Percentiles rank a stretch among this genome's conserved stretches.
Conservation (phyloP, 139 green algal species). For the Klebsormidium nitens region DNA sequence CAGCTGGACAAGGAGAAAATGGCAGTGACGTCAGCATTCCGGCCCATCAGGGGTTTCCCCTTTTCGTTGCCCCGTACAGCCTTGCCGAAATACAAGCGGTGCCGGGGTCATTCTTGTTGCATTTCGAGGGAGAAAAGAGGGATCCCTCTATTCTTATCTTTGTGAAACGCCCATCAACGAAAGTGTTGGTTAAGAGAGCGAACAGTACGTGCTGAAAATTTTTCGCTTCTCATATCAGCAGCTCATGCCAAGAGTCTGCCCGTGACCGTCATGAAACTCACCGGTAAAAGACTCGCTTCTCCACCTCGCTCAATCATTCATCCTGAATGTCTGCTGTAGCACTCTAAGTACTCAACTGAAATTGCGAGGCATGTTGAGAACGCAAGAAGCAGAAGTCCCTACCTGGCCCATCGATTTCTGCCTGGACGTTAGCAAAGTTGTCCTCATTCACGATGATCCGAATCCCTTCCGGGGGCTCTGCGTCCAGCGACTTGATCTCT, state of each 20-base stretch:
- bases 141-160: not conserved
- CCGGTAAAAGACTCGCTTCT: too few relatives aligned
- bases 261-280: too few relatives aligned
- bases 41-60: not conserved
- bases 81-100: not conserved
- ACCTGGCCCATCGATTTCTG: slow-evolving; percentile 81
- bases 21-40: not conserved
- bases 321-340: too few relatives aligned
- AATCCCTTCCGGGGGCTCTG: slow-evolving; percentile 67
- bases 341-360: too few relatives aligned
- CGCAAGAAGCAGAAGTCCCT: slow-evolving; percentile 22
- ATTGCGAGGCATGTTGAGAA: too few relatives aligned
- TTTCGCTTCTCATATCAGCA: too few relatives aligned
- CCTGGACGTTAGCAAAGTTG: slow-evolving; percentile 75
- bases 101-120: not conserved
- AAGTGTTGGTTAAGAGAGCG: too few relatives aligned
- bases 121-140: not conserved
- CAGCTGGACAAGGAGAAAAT: slow-evolving; percentile 46
- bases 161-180: not conserved
- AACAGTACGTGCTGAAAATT: too few relatives aligned
- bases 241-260: too few relatives aligned
- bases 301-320: too few relatives aligned
- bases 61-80: not conserved
- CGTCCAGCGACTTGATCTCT: slow-evolving; percentile 67
- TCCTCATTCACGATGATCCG: slow-evolving; percentile 77